Evolutionary conservation across 228 moss, liverwort and hornwort genomes (phyloP), one percentile per base, ranked within the genome.

Genomic region (Sphagnum fallax): DNA sequence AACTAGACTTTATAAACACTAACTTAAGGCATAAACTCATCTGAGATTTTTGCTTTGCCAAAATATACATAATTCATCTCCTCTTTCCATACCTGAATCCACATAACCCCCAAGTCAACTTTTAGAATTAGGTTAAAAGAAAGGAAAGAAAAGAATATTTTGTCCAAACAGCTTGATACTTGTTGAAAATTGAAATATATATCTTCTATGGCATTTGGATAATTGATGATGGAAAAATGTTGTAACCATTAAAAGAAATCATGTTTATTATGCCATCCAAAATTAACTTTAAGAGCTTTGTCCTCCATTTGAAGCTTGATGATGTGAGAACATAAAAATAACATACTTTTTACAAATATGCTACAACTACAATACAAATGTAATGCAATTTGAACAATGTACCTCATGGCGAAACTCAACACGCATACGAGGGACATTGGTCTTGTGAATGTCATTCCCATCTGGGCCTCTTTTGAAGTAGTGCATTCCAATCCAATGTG

Each of bases 371-470:
- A 32, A 32, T 32, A 32, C 32, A 32, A 32, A 32, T 32, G 32
- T 32, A 32, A 55, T 55, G 53, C 53, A 57, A 6, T 52, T 16
- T 4, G 0, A 49, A 9, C 15, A n/a, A 77, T 32, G 32, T 80
- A 95, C 97, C 97, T 92, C 91, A n/a, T 98, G 85, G 68, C 97
- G 91, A 63, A 98, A 98, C 75, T 93, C 91, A 69, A 98, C 98
- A 65, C 98, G 86, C 98, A 98, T 90, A 50, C 92, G 91, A 47
- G 98, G 93, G 52, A 98, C 98, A 76, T 98, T 98, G 13, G 98
- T 87, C 76, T 98, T 98, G 74, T 98, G 92, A 51, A 98, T 89
- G 52, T 92, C 93, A 61, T 98, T 93, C 16, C 93, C 93, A 48
- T 86, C 87, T 48, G 98, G 88, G 70, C 98, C 98, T 69, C 90